Percentiles rank a stretch among this genome's conserved stretches.
Evolutionary conservation across 176 grass and related monocot species (phyloP).

Genomic region (Oryza glaberrima): DNA sequence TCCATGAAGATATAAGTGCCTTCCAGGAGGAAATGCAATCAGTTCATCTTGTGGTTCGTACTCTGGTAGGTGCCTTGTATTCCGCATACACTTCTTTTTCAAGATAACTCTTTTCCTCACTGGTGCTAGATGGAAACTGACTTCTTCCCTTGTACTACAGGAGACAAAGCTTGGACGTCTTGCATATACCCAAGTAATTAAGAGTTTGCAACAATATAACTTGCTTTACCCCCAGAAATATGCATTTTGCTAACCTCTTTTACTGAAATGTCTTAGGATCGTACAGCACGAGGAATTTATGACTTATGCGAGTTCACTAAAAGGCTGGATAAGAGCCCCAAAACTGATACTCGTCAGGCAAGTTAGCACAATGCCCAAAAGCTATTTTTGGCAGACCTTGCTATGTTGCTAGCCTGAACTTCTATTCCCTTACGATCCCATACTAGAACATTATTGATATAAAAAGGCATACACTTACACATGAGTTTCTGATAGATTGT

Average conservation of each 20-base stretch:
- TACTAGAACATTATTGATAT: not conserved
- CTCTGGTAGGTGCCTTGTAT: constrained; percentile 60
- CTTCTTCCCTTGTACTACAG: constrained; percentile 56
- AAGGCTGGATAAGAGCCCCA: constrained; percentile 67
- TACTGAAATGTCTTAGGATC: constrained; percentile 59
- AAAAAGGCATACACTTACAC: not conserved
- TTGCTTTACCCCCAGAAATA: constrained; percentile 19
- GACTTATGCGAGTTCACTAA: constrained; percentile 81
- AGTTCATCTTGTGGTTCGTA: constrained; percentile 87
- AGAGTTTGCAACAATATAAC: constrained; percentile 4
- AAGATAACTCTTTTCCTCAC: constrained; percentile 13
- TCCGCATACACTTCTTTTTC: not conserved
- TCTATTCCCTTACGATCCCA: not conserved
- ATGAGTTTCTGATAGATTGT: constrained; percentile 1
- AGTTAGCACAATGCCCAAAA: constrained; percentile 14
- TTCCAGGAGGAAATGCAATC: constrained; percentile 82
- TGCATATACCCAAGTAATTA: constrained; percentile 76
- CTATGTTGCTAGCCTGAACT: constrained; percentile 13
- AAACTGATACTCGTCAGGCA: constrained; percentile 60
- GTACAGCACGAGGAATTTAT: constrained; percentile 72
- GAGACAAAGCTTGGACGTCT: constrained; percentile 80
- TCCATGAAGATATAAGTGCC: constrained; percentile 74
- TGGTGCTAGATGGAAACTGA: constrained; percentile 45
- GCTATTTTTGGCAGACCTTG: not conserved
- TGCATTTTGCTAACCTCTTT: constrained; percentile 29